Evolutionary conservation across 192 early-diverging fungal species (phyloP).

Genomic region (Chytriomyces hyalinus): DNA sequence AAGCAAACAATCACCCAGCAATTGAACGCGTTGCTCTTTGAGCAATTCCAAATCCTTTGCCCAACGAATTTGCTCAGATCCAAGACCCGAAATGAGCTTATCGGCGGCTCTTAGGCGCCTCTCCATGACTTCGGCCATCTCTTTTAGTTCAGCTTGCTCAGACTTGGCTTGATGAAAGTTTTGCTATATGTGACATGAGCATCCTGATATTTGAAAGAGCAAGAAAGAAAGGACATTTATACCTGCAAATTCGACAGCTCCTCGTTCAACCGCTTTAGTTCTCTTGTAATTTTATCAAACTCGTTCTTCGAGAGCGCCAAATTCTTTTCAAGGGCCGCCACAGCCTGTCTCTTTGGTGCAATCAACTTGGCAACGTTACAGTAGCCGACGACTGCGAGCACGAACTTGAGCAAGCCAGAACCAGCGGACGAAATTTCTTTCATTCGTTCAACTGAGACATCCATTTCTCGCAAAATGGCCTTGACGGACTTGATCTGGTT

Average conservation of each 20-base stretch:
- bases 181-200: slow-evolving; percentile 8
- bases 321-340: slow-evolving; percentile 62
- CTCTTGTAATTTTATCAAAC: slow-evolving; percentile 65
- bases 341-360: slow-evolving; percentile 61
- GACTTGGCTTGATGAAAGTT: slow-evolving; percentile 66
- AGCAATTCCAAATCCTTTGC: slow-evolving; percentile 58
- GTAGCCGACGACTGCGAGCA: slow-evolving; percentile 65
- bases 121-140: slow-evolving; percentile 70
- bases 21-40: slow-evolving; percentile 61
- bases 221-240: not conserved
- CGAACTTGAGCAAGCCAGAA: slow-evolving; percentile 62
- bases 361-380: slow-evolving; percentile 67
- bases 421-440: slow-evolving; percentile 66
- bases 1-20: slow-evolving; percentile 64
- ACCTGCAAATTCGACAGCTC: slow-evolving; percentile 56
- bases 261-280: slow-evolving; percentile 58
- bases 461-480: slow-evolving; percentile 63
- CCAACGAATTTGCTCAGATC: slow-evolving; percentile 67
- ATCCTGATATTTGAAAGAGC: not conserved
- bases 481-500: slow-evolving; percentile 64
- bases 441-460: slow-evolving; percentile 62
- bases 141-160: slow-evolving; percentile 64
- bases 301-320: slow-evolving; percentile 63
- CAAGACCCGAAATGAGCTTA: slow-evolving; percentile 66
- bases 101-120: slow-evolving; percentile 65